Evolutionary conservation across 1,284 basidiomycete species (phyloP).

Genomic region (Cystobasidium slooffiae): DNA sequence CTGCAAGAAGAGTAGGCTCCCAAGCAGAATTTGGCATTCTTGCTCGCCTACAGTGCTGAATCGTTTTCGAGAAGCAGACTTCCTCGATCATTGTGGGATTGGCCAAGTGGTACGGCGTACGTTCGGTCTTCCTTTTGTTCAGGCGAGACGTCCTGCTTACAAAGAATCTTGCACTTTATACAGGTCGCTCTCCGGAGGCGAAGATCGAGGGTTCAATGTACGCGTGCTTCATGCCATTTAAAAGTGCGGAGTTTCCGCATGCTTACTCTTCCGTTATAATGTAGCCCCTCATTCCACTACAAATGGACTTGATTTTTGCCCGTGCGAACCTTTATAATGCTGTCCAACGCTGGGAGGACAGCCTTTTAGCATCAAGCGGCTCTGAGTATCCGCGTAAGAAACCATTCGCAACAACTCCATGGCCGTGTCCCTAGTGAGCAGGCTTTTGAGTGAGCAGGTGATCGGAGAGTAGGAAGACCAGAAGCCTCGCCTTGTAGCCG

Average conservation of each 20-base stretch:
- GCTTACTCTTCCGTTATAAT: neutral
- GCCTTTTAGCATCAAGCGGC: too few relatives aligned
- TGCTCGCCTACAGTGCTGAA: neutral
- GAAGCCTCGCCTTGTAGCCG: too few relatives aligned
- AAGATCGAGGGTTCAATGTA: slow-evolving; percentile 29
- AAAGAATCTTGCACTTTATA: neutral
- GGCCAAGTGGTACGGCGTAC: slow-evolving; percentile 33
- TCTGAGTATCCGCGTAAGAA: too few relatives aligned
- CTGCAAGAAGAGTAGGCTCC: too few relatives aligned
- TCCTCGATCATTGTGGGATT: slow-evolving; percentile 20
- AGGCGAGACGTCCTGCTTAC: neutral
- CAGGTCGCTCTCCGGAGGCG: slow-evolving; percentile 35
- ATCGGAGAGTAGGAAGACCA: too few relatives aligned
- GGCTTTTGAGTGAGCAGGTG: too few relatives aligned
- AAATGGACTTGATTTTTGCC: neutral
- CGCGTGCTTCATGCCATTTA: neutral
- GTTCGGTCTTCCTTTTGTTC: slow-evolving; percentile 21
- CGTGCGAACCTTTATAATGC: neutral
- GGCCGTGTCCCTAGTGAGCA: too few relatives aligned
- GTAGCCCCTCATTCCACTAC: slow-evolving; percentile 19
- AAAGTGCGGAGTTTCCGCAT: neutral
- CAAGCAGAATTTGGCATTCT: too few relatives aligned
- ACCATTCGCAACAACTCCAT: too few relatives aligned
- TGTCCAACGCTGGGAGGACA: too few relatives aligned
- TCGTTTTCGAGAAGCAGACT: neutral